These are phyloP conservation scores for Irpex sp. DNA, from an alignment of 1,284 basidiomycete species.

Conservation along the genomic window DNA sequence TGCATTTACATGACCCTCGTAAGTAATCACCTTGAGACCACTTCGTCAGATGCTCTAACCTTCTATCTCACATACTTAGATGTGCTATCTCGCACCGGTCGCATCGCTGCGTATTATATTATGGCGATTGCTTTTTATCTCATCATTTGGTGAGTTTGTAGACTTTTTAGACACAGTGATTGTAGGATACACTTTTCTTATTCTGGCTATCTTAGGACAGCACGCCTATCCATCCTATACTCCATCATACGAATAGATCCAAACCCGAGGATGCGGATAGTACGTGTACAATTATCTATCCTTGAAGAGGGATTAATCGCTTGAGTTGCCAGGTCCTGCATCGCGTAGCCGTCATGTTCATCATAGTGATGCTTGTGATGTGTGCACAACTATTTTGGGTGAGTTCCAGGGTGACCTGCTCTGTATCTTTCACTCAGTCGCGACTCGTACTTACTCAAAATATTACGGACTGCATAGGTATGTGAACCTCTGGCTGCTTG, in stretches of 20 bases:
- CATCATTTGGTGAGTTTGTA: constrained; percentile 34
- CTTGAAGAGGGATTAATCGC: constrained; percentile 13
- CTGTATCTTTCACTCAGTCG: not conserved
- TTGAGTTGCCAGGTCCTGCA: constrained; percentile 17
- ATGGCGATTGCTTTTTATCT: constrained; percentile 40
- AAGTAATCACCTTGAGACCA: constrained; percentile 4
- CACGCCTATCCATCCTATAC: constrained; percentile 43
- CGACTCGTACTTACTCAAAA: not conserved
- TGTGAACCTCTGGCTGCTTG: constrained; percentile 33
- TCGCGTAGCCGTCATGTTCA: constrained; percentile 29
- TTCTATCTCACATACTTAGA: not conserved
- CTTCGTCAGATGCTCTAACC: not conserved
- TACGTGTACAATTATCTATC: not conserved
- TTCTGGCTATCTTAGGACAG: constrained; percentile 12
- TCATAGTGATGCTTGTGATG: constrained; percentile 28
- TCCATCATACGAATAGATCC: constrained; percentile 45
- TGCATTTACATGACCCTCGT: constrained; percentile 3
- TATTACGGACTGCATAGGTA: constrained; percentile 12
- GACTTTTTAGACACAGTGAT: not conserved
- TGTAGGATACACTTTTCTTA: not conserved
- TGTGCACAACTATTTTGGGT: constrained; percentile 36
- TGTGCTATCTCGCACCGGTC: constrained; percentile 20
- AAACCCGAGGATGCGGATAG: constrained; percentile 8
- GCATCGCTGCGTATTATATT: constrained; percentile 40
- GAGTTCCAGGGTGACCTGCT: not conserved